Base-by-base conservation (phyloP, 1,284 basidiomycete species). In the Pisolithus thermaeus region DNA sequence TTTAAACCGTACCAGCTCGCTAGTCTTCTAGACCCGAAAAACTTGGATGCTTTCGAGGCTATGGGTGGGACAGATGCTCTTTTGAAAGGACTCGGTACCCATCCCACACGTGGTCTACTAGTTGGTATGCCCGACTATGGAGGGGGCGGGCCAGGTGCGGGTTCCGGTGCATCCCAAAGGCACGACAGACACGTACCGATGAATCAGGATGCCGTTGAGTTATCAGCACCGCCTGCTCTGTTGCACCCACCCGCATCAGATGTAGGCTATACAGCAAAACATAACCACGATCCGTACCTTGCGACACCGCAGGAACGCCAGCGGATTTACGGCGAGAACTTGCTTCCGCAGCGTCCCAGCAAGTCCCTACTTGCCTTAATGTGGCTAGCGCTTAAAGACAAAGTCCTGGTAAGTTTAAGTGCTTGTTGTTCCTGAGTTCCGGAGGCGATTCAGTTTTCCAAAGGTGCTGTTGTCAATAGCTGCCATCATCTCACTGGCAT, bases 301-400 rank as follows among this genome's bases (percentile, higher is more conserved):
- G 83, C 88, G 1, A 70, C 77, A 9, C 56, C 90, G 7, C 80
- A 83, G 11, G 82, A 88, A 45, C 78, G 92, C 7, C 73, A 77
- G 56, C 75, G 81, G 0, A 78, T 97, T 0, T 99, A 87, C 63
- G 96, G 96, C 37, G 72, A 76, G 55, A 99, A 99, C 64, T 66
- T 87, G 27, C 75, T 98, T 1, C 96, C 96, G 1, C 72, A 73
- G 5, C 82, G 91, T 39, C 77, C 81, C 52, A 83, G 81, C 58
- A 98, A 97, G 73, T 81, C 80, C 27, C 74, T 99, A 18, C 73
- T 93, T 42, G 74, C 79, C 57, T 78, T 99, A 39, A 97, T 97
- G 92, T 97, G 90, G 90, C 71, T 90, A 35, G 95, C 96, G 2
- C 75, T 97, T 64, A 92, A 96, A 71, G 96, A 98, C 72, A 97